These are phyloP conservation scores for Penicillium sp. DNA, from an alignment of 2,329 filamentous ascomycete species.

Conservation along the genomic window DNA sequence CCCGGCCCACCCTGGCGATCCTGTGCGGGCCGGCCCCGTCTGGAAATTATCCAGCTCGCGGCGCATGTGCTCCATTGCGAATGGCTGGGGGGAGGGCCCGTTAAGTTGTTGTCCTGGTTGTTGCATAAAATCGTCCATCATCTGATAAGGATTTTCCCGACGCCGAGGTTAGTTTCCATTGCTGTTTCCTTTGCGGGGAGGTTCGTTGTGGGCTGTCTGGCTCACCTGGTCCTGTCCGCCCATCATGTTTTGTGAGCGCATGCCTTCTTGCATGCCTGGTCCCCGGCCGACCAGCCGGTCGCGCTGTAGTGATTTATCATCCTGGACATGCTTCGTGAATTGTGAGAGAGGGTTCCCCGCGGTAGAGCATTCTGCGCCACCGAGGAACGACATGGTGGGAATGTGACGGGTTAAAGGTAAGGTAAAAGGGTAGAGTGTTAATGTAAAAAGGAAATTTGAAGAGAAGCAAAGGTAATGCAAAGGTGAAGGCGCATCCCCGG, in stretches of 20 bases:
- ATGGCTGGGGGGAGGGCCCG: constrained; percentile 56
- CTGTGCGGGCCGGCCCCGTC: constrained; percentile 50
- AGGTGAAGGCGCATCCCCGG: constrained; percentile 9
- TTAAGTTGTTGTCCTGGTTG: constrained; percentile 63
- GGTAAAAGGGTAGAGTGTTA: background rate
- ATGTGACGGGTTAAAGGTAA: background rate
- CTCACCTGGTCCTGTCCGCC: constrained; percentile 71
- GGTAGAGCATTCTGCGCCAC: constrained; percentile 94
- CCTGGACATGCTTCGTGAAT: constrained; percentile 94
- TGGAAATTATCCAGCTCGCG: constrained; percentile 60
- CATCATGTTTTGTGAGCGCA: constrained; percentile 69
- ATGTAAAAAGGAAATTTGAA: background rate
- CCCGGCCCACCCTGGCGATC: constrained; percentile 61
- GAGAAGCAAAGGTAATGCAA: constrained; percentile 2
- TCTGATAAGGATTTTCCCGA: constrained; percentile 54
- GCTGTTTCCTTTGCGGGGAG: background rate
- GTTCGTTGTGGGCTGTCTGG: background rate
- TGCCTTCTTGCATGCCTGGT: constrained; percentile 70
- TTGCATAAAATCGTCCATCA: constrained; percentile 92
- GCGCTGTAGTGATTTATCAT: constrained; percentile 91
- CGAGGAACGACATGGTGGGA: constrained; percentile 82
- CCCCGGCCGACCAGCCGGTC: constrained; percentile 80
- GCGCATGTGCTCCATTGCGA: constrained; percentile 67
- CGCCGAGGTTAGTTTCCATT: constrained; percentile 12
- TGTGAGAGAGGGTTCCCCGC: constrained; percentile 94